Evolutionary conservation across 2,329 filamentous ascomycete species (phyloP), one percentile per base, ranked within the genome.

Genomic region (Cytospora leucostoma): DNA sequence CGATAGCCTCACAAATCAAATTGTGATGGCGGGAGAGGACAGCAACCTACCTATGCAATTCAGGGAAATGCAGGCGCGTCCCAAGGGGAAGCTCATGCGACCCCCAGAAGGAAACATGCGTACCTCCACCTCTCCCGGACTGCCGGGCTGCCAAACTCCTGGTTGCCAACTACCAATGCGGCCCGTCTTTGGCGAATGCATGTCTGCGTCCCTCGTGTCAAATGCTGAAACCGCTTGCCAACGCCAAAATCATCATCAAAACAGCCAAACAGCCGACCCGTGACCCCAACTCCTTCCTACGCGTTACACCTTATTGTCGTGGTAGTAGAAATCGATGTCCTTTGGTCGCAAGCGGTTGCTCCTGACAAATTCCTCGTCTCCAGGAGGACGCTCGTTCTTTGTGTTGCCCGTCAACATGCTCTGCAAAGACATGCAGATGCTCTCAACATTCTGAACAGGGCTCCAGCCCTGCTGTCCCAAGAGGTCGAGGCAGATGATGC

Each of bases 391-490:
- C 77, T 98, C 93, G 71, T 94, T 89, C 78, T 93, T 94, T 12
- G 86, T 89, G 75, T 99, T 99, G 66, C 94, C 93, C 1, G 95
- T 97, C 72, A 99, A 78, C 95, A 99, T 99, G 79, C 92, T 97
- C 78, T 99, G 95, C 61, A 99, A 85, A 76, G 92, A 96, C 86
- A 99, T 95, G 80, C 93, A 97, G 33, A 99, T 88, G 72, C 91
- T 96, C 80, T 98, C 94, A 10, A 97, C 95, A 64, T 94, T 97
- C 74, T 99, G 95, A 0, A 99, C 94, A 0, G 95, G 95, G 55
- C 90, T 95, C 95, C 95, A 99, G 62, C 95, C 95, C 67, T 92
- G 88, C 11, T 85, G 82, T 59, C 92, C 92, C 10, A 99, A 87
- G 1, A 99, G 85, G 71, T 99, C 95, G 56, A 99, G 89, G 72